Evolutionary conservation across 1,284 basidiomycete species (phyloP), one percentile per base, ranked within the genome.

Genomic region (Apiotrichum siamense): DNA sequence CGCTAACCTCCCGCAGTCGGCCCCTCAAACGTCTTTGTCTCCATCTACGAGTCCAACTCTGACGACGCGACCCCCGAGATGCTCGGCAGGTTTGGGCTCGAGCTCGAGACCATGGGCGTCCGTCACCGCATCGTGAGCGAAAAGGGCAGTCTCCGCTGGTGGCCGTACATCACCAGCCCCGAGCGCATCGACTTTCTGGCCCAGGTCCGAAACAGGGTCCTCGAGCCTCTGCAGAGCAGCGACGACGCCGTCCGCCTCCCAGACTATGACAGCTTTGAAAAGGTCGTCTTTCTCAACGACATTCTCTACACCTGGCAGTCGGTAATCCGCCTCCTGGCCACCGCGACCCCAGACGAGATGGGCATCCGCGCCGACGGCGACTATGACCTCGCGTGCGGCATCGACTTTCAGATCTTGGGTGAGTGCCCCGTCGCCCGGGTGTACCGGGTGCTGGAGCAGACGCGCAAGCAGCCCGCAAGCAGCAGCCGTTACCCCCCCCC

Each of bases 341-440:
- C 80, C 7, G 68, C 49, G 3, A 17, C 54, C 15, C 57, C 54
- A 15, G 44, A 49, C 15, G 42, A 48, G n/a, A n/a, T n/a, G 7
- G 38, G 17, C 17, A n/a, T 11, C 33, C 10, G 12, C 33, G 17
- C 7, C 7, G 18, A 39, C 20, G 50, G 52, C 35, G 49, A 54
- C 23, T 82, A 77, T 55, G 81, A 83, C 58, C 78, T 82, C 64
- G 80, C 73, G 6, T 82, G 81, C 49, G 81, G 74, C 13, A 66
- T 81, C 57, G 81, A 83, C 67, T 77, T 78, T 37, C 71, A 69
- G 21, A 64, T 73, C 33, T 67, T 72, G 21, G 72, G 73, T 64
- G 71, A 75, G 61, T 59, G 11, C 2, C 20, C 7, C 12, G 12
- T 13, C 13, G 33, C 33, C 7, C 10, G 29, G 15, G 29, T 15